A percentile compares a stretch with the other conserved stretches of the same genome.
Evolutionary conservation across 2,329 filamentous ascomycete genomes (phyloP).

Genomic region (Hypoxylon sp.): DNA sequence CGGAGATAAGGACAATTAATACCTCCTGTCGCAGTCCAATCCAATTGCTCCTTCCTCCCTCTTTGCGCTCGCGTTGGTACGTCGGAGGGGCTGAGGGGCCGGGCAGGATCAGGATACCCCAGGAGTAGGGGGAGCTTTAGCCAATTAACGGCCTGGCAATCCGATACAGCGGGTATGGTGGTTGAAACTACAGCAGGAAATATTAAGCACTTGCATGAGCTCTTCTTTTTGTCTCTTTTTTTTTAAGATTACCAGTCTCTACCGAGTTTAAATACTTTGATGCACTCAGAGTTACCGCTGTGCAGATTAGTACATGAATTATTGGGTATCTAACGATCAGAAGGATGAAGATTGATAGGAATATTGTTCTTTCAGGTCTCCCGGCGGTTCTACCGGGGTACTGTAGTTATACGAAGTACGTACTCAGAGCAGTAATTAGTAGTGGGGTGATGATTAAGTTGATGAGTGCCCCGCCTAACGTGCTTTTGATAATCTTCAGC

Average conservation of each 20-base stretch:
- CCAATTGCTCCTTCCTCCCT: constrained; percentile 1
- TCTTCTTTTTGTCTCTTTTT: constrained; percentile 1
- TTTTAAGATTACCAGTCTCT: background rate
- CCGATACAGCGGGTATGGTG: constrained; percentile 6
- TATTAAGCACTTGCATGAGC: constrained; percentile 3
- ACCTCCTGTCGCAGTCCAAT: constrained; percentile 16
- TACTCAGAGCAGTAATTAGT: no score
- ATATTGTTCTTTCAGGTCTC: background rate
- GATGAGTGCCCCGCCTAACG: background rate
- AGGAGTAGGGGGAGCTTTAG: constrained; percentile 15
- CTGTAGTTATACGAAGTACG: no score
- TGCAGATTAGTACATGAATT: background rate
- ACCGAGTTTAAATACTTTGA: no score
- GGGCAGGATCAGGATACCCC: constrained; percentile 14
- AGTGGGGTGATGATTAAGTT: background rate
- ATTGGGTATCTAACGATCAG: background rate
- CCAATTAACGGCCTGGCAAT: constrained; percentile 17
- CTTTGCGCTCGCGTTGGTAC: constrained; percentile 24
- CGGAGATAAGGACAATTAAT: constrained; percentile 37
- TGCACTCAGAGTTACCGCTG: no score
- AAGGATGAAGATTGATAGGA: background rate
- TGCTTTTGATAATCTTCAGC: background rate
- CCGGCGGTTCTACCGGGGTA: no score
- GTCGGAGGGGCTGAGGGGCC: constrained; percentile 24
- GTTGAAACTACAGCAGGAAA: background rate